Conservation (phyloP, 1,284 basidiomycete genomes). For the Ustilago sp. region DNA sequence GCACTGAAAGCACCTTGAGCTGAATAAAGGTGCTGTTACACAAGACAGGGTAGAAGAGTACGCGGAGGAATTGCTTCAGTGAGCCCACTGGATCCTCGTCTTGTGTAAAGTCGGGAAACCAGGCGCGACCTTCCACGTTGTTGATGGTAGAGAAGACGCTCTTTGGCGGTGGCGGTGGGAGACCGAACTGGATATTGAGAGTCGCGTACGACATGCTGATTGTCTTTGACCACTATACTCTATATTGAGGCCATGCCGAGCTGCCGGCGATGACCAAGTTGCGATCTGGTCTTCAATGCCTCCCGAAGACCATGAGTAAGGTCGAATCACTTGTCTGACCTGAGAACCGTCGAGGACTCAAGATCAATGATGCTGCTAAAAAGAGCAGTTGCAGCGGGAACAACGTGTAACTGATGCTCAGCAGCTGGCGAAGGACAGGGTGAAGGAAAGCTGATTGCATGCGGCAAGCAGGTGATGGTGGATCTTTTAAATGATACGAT, state of each 20-base stretch:
- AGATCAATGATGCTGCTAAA: too few relatives aligned
- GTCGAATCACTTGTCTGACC: too few relatives aligned
- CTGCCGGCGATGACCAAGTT: too few relatives aligned
- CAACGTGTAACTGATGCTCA: too few relatives aligned
- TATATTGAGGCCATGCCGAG: constrained; percentile 5
- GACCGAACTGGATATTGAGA: constrained; percentile 23
- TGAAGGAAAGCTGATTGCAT: neutral
- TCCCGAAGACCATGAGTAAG: too few relatives aligned
- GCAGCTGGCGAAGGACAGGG: neutral
- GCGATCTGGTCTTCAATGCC: neutral
- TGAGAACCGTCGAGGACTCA: too few relatives aligned
- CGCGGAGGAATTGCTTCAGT: constrained; percentile 19
- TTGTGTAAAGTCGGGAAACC: constrained; percentile 38
- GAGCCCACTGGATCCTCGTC: constrained; percentile 19
- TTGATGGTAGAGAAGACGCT: constrained; percentile 28
- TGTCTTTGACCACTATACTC: neutral
- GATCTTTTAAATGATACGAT: neutral
- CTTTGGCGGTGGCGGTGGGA: constrained; percentile 22
- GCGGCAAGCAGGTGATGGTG: neutral
- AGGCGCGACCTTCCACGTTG: constrained; percentile 23
- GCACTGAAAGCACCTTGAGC: constrained; percentile 35
- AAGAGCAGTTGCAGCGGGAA: too few relatives aligned
- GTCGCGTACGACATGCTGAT: constrained; percentile 28
- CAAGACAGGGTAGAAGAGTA: constrained; percentile 27
- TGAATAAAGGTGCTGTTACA: constrained; percentile 26